phyloP scores from a whole-genome alignment of 352 stramenopile genomes.

The Phytophthora hybrid region DNA sequence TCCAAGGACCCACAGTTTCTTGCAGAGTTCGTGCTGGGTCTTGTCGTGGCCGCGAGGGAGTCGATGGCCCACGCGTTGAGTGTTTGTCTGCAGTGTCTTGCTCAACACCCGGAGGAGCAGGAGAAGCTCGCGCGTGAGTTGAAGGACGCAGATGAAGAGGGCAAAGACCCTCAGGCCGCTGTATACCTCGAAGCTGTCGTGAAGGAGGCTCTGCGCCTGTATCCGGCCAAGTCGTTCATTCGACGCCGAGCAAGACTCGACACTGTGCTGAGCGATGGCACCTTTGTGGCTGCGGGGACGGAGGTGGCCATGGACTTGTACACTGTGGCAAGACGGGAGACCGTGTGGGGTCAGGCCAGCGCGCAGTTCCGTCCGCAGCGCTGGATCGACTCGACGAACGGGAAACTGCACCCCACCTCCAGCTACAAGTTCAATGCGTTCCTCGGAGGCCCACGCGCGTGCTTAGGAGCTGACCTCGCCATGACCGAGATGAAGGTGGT shows the following conservation, averaged over 20 bases:
- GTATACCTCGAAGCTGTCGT: slow-evolving; percentile 63
- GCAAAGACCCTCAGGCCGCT: slow-evolving; percentile 25
- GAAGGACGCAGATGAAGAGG: slow-evolving; percentile 14
- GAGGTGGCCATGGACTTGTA: slow-evolving; percentile 62
- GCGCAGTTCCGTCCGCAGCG: slow-evolving; percentile 64
- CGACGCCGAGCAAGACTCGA: slow-evolving; percentile 55
- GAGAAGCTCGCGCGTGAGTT: slow-evolving; percentile 48
- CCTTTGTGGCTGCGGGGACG: slow-evolving; percentile 51
- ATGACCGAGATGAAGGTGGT: slow-evolving; percentile 57
- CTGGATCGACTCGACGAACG: slow-evolving; percentile 52
- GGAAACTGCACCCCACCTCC: slow-evolving; percentile 45
- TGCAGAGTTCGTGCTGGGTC: slow-evolving; percentile 73
- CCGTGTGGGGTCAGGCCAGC: slow-evolving; percentile 57
- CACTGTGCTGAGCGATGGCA: slow-evolving; percentile 63
- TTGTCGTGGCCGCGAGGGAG: slow-evolving; percentile 74
- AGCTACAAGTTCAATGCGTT: slow-evolving; percentile 71
- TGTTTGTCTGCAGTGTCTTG: slow-evolving; percentile 70
- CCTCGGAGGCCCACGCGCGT: slow-evolving; percentile 58
- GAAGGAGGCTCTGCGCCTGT: slow-evolving; percentile 68
- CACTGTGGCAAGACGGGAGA: slow-evolving; percentile 48
- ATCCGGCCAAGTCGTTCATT: slow-evolving; percentile 46
- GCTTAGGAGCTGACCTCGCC: slow-evolving; percentile 55
- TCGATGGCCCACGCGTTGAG: slow-evolving; percentile 68
- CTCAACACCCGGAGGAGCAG: slow-evolving; percentile 55
- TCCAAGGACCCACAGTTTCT: slow-evolving; percentile 38